Evolutionary conservation across 2,329 filamentous ascomycete species (phyloP).

Genomic region (Colletotrichum lupini): DNA sequence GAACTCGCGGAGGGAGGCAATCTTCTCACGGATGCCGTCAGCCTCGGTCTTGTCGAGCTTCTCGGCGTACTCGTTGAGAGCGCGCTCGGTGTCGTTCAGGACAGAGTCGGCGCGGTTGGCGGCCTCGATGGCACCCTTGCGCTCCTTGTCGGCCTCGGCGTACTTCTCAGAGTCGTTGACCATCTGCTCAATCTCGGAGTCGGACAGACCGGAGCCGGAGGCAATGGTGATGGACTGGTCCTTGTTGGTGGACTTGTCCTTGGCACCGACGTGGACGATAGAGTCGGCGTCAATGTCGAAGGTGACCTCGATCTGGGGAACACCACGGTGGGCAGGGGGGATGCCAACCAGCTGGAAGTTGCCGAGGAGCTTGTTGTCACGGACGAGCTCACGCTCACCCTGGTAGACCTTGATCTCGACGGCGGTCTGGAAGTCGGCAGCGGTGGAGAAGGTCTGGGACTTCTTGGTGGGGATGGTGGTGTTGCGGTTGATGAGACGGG

Average conservation of each 20-base stretch:
- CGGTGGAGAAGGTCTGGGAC: constrained; percentile 97
- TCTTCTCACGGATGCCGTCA: constrained; percentile 95
- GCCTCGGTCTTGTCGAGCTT: constrained; percentile 97
- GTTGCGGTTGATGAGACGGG: constrained; percentile 98
- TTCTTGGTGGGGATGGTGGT: constrained; percentile 99
- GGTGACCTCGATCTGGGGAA: constrained; percentile 96
- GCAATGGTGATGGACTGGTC: constrained; percentile 99
- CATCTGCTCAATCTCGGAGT: constrained; percentile 96
- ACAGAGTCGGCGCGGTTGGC: constrained; percentile 98
- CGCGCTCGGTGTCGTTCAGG: constrained; percentile 97
- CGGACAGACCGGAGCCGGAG: constrained; percentile 95
- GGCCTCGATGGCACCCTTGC: constrained; percentile 93
- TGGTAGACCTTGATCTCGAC: constrained; percentile 99
- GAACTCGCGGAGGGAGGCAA: constrained; percentile 84
- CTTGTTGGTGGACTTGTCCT: constrained; percentile 99
- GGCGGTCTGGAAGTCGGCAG: constrained; percentile 97
- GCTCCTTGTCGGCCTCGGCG: constrained; percentile 93
- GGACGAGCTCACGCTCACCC: constrained; percentile 98
- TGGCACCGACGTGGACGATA: constrained; percentile 97
- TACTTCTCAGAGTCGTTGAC: constrained; percentile 98
- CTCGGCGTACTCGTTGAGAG: constrained; percentile 95
- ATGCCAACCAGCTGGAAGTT: constrained; percentile 99
- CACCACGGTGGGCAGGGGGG: constrained; percentile 93
- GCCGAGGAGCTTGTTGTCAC: constrained; percentile 97
- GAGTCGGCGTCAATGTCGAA: constrained; percentile 99